A percentile compares a stretch with the other conserved stretches of the same genome.
phyloP scores from a whole-genome alignment of 78 protist species.

The Dictyostelium purpureum region DNA sequence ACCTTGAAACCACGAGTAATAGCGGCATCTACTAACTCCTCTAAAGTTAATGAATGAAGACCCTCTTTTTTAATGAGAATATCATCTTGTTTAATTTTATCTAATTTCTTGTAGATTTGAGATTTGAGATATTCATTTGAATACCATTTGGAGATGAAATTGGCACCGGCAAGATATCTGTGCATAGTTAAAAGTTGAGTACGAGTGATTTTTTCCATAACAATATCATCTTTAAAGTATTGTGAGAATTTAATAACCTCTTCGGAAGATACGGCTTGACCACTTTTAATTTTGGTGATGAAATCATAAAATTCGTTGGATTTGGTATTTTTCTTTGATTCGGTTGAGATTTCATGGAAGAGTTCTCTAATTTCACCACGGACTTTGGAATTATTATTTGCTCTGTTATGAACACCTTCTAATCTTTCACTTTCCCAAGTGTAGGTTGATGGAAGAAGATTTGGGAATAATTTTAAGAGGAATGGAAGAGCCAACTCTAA shows the following conservation, averaged over 20 bases:
- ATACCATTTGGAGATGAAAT: slow-evolving; percentile 54
- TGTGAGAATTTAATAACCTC: slow-evolving; percentile 80
- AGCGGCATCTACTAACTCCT: slow-evolving; percentile 83
- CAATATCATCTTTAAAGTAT: slow-evolving; percentile 89
- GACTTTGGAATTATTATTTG: slow-evolving; percentile 73
- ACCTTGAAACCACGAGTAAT: slow-evolving; percentile 86
- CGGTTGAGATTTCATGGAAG: slow-evolving; percentile 31
- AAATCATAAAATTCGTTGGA: slow-evolving; percentile 44
- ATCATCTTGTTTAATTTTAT: slow-evolving; percentile 80
- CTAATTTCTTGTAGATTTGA: slow-evolving; percentile 61
- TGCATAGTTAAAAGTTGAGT: slow-evolving; percentile 87
- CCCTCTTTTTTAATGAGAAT: slow-evolving; percentile 75
- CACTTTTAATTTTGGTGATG: slow-evolving; percentile 61
- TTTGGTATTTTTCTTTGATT: background rate
- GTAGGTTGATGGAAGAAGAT: slow-evolving; percentile 74
- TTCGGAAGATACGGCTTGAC: slow-evolving; percentile 60
- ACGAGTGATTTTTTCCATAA: slow-evolving; percentile 88
- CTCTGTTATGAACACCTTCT: slow-evolving; percentile 42
- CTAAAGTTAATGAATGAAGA: slow-evolving; percentile 55
- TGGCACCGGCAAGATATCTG: slow-evolving; percentile 64
- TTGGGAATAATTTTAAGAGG: slow-evolving; percentile 74
- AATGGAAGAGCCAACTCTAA: slow-evolving; percentile 81
- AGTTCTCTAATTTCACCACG: slow-evolving; percentile 83
- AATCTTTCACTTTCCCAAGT: slow-evolving; percentile 54
- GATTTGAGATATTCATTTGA: slow-evolving; percentile 59